A percentile compares a stretch with the other conserved stretches of the same genome.
These are phyloP conservation scores for Asterella californica DNA, from an alignment of 225 moss, liverwort and hornwort species.

Conservation along the genomic window DNA sequence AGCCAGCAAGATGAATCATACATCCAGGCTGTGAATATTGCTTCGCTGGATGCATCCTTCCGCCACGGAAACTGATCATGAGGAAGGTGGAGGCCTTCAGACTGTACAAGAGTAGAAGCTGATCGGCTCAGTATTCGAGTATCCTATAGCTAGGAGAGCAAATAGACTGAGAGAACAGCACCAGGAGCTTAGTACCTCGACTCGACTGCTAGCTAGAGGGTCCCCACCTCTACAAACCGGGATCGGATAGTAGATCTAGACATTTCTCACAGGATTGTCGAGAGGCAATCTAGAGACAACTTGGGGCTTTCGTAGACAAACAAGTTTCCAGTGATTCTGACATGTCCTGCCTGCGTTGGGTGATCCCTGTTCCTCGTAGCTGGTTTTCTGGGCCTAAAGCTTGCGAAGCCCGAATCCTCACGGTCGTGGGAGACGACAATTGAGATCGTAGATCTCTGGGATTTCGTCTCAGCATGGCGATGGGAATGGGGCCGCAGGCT, in stretches of 20 bases:
- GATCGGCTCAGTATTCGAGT: background rate
- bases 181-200: background rate
- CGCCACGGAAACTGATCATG: background rate
- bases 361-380: background rate
- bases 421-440: background rate
- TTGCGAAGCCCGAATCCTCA: background rate
- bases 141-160: no score
- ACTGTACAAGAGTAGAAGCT: background rate
- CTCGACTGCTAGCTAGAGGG: background rate
- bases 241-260: background rate
- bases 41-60: background rate
- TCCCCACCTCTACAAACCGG: background rate
- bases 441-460: background rate
- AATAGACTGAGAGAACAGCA: background rate
- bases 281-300: background rate
- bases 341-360: background rate
- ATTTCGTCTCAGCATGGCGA: background rate
- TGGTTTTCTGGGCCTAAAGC: background rate
- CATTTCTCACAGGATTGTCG: background rate
- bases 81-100: background rate
- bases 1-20: background rate
- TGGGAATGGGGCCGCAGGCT: slow-evolving; percentile 14
- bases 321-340: background rate
- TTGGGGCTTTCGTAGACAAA: background rate
- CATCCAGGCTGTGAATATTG: background rate